Conservation (phyloP, 805 yeast species). For the Ogataea philodendri region DNA sequence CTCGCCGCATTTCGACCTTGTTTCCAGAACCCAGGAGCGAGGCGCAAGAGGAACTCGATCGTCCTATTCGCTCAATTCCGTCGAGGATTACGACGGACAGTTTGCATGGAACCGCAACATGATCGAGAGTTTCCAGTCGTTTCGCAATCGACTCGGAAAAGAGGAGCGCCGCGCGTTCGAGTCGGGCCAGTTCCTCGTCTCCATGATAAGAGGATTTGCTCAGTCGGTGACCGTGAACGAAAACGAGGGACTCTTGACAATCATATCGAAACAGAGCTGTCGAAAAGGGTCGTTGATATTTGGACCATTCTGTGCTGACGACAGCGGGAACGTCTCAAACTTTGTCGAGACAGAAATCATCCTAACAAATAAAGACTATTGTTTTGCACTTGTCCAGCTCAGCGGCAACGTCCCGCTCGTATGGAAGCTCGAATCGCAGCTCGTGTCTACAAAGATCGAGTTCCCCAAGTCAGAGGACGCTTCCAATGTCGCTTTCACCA, state of each 20-base stretch:
- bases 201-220: conserved; percentile 52
- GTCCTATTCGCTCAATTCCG: conserved; percentile 28
- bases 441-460: conserved; percentile 43
- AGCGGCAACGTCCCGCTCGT: conserved; percentile 56
- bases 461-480: conserved; percentile 54
- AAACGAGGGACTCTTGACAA: conserved; percentile 42
- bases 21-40: conserved; percentile 44
- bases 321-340: conserved; percentile 51
- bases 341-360: conserved; percentile 53
- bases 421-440: conserved; percentile 50
- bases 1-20: conserved; percentile 46
- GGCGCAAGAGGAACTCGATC: conserved; percentile 31
- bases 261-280: conserved; percentile 53
- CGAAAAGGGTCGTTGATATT: conserved; percentile 46
- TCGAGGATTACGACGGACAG: conserved; percentile 42
- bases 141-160: conserved; percentile 42
- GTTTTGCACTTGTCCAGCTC: conserved; percentile 45
- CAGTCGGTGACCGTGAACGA: conserved; percentile 34
- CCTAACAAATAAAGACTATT: conserved; percentile 39
- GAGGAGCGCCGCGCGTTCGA: conserved; percentile 44
- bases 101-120: conserved; percentile 54
- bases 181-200: conserved; percentile 43
- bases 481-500: conserved; percentile 48
- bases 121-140: conserved; percentile 44
- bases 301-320: conserved; percentile 60